These are phyloP conservation scores for Globisporangium parvum DNA, from an alignment of 352 stramenopile species.

Conservation along the genomic window DNA sequence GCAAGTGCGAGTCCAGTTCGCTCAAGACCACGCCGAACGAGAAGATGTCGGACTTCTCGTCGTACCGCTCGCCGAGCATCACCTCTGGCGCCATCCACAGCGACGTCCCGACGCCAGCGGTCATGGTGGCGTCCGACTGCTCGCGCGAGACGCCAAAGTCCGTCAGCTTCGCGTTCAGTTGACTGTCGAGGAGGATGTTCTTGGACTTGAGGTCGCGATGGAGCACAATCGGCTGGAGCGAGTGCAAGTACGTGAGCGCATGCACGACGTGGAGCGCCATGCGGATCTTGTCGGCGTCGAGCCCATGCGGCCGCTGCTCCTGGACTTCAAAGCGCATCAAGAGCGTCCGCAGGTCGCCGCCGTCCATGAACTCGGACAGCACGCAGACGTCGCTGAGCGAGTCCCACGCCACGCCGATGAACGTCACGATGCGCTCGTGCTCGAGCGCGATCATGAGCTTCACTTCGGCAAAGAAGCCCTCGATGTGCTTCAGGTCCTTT, in stretches of 20 bases:
- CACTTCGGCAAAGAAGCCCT: constrained; percentile 33
- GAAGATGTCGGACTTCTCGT: constrained; percentile 42
- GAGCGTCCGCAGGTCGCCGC: constrained; percentile 34
- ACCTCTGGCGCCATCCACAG: constrained; percentile 56
- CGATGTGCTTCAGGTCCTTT: constrained; percentile 22
- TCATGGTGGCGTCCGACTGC: constrained; percentile 33
- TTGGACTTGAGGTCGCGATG: constrained; percentile 37
- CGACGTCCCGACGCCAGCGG: constrained; percentile 36
- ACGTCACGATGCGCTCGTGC: constrained; percentile 34
- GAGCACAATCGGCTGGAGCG: constrained; percentile 29
- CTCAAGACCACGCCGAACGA: constrained; percentile 38
- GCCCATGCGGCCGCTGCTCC: constrained; percentile 25
- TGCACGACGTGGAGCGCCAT: constrained; percentile 40
- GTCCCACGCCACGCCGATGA: constrained; percentile 38
- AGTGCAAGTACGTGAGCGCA: constrained; percentile 46
- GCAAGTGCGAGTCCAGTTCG: constrained; percentile 39
- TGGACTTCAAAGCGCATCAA: constrained; percentile 29
- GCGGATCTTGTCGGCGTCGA: constrained; percentile 43
- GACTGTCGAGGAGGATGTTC: constrained; percentile 28
- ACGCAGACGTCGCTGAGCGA: constrained; percentile 30
- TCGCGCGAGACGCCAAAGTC: constrained; percentile 48
- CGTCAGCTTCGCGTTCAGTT: constrained; percentile 47
- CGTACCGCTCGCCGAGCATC: constrained; percentile 37
- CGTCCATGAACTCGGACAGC: constrained; percentile 36
- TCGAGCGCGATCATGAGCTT: constrained; percentile 35